A percentile compares a stretch with the other conserved stretches of the same genome.
Evolutionary conservation across 2,329 filamentous ascomycete genomes (phyloP).

Genomic region (Diaporthe humulicola): DNA sequence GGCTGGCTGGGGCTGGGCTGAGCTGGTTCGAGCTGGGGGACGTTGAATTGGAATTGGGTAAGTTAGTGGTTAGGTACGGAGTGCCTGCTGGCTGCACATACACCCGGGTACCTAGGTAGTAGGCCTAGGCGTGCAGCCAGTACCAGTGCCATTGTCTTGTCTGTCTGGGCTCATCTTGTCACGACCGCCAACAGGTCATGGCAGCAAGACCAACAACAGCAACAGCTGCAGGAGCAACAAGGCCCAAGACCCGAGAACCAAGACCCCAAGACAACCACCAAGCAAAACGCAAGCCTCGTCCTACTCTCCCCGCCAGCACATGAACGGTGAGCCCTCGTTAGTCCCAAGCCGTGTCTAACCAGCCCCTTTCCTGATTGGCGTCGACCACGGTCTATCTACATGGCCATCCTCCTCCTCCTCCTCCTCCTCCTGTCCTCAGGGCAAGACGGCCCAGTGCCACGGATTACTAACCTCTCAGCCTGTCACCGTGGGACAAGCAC

Average conservation of each 20-base stretch:
- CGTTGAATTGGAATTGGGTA: not conserved
- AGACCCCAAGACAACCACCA: conserved; percentile 13
- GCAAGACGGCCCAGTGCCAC: not conserved
- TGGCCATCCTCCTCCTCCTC: no score
- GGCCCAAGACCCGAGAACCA: not conserved
- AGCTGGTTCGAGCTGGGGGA: not conserved
- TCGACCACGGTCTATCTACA: no score
- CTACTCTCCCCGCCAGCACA: conserved; percentile 18
- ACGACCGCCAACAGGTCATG: not conserved
- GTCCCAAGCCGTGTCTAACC: conserved; percentile 12
- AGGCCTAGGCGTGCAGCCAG: not conserved
- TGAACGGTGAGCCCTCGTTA: conserved; percentile 1
- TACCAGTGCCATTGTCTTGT: conserved; percentile 10
- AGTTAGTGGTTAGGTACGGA: not conserved
- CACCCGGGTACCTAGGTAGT: not conserved
- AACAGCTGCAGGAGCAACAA: not conserved
- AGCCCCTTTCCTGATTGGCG: not conserved
- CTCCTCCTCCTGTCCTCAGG: not conserved
- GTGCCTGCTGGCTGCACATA: not conserved
- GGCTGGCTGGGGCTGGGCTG: conserved; percentile 15
- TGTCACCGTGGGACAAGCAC: not conserved
- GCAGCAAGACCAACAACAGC: not conserved
- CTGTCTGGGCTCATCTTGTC: conserved; percentile 20
- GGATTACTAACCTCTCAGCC: not conserved
- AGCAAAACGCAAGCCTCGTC: conserved; percentile 16